Conservation (phyloP, 768 basidiomycete genomes). For the Rhodocollybia butyracea region DNA sequence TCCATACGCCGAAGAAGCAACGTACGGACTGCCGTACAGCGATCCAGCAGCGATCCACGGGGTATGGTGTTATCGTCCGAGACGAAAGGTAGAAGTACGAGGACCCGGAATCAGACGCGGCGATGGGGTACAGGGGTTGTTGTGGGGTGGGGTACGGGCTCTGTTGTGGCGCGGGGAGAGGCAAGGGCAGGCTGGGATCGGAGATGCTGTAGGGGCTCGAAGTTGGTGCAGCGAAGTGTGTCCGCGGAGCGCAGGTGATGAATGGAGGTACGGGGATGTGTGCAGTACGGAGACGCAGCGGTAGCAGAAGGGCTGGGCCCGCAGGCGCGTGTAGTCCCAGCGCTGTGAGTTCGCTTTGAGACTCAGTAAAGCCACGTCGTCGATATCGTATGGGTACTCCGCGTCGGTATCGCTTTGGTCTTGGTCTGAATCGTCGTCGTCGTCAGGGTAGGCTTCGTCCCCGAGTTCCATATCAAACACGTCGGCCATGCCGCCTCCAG, state of each 20-base stretch:
- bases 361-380: background rate
- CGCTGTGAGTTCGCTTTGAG: slow-evolving; percentile 1
- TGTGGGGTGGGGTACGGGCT: background rate
- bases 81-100: background rate
- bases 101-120: no score
- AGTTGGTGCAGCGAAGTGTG: background rate
- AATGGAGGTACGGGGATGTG: background rate
- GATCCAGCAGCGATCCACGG: background rate
- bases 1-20: background rate
- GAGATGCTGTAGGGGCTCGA: slow-evolving; percentile 5
- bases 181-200: slow-evolving; percentile 1
- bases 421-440: background rate
- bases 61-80: background rate
- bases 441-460: background rate
- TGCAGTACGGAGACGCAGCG: background rate
- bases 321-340: slow-evolving; percentile 1
- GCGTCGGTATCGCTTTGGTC: background rate
- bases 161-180: background rate
- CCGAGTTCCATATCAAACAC: background rate
- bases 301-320: background rate
- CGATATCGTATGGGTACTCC: background rate
- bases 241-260: background rate
- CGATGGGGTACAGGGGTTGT: background rate
- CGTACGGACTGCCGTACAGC: slow-evolving; percentile 4
- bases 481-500: background rate